Evolutionary conservation across 2,329 filamentous ascomycete genomes (phyloP).

Genomic region (Aureobasidium sp.): DNA sequence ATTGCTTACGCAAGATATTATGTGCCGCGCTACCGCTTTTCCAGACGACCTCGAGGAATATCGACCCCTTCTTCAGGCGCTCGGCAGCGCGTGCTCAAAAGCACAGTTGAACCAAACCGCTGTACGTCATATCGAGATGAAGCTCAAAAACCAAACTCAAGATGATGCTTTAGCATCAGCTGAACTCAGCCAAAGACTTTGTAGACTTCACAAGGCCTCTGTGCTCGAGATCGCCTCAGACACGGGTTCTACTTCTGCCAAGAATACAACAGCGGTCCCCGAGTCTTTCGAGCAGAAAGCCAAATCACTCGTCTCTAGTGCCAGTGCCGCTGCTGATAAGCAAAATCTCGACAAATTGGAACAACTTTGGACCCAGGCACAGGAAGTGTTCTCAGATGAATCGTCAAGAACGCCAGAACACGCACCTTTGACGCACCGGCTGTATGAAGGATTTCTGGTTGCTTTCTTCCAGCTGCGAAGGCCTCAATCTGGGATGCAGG

Average conservation of each 20-base stretch:
- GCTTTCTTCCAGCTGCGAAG: slow-evolving; percentile 40
- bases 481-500: slow-evolving; percentile 41
- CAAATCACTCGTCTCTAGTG: not conserved
- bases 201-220: not conserved
- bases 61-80: not conserved
- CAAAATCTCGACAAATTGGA: slow-evolving; percentile 20
- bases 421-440: slow-evolving; percentile 19
- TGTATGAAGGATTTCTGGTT: slow-evolving; percentile 39
- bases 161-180: not conserved
- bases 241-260: not conserved
- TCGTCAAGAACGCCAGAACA: not conserved
- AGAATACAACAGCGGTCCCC: not conserved
- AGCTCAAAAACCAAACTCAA: not conserved
- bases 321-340: slow-evolving; percentile 17
- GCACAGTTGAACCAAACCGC: not conserved
- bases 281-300: not conserved
- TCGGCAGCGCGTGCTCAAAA: not conserved
- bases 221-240: not conserved
- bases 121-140: not conserved
- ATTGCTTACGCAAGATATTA: slow-evolving; percentile 2
- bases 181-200: not conserved
- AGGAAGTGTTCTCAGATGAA: slow-evolving; percentile 10
- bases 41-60: not conserved
- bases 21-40: not conserved
- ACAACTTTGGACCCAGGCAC: slow-evolving; percentile 19